Percentiles rank a stretch among this genome's conserved stretches.
Evolutionary conservation across 2,329 filamentous ascomycete genomes (phyloP).

Genomic region (Beauveria brongniartii): DNA sequence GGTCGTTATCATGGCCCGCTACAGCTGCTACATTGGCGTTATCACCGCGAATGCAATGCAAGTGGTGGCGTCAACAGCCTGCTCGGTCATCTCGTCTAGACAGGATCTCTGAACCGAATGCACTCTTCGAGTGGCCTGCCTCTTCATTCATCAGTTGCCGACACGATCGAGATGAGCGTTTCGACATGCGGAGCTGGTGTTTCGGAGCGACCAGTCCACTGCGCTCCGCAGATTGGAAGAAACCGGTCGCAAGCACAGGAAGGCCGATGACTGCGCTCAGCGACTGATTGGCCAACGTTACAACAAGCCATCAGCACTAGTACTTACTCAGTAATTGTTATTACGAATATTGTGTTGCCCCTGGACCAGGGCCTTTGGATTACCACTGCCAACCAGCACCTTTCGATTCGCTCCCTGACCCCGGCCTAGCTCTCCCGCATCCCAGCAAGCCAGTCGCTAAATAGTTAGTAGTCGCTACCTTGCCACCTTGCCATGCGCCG

Average conservation of each 20-base stretch:
- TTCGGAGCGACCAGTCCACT: not conserved
- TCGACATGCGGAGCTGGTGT: not conserved
- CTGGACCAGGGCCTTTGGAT: not conserved
- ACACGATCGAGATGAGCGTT: not conserved
- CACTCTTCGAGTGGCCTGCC: not conserved
- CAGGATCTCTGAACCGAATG: not conserved
- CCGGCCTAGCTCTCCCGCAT: not conserved
- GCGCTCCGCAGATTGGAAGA: not conserved
- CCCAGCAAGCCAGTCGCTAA: conserved; percentile 2
- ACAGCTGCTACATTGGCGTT: not conserved
- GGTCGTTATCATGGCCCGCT: not conserved
- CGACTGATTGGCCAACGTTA: not conserved
- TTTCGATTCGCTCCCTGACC: not conserved
- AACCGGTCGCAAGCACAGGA: not conserved
- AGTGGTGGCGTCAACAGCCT: conserved; percentile 10
- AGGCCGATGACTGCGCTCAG: not conserved
- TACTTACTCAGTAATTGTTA: too few relatives aligned
- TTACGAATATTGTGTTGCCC: not conserved
- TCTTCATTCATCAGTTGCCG: not conserved
- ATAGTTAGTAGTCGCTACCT: too few relatives aligned
- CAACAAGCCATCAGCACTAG: not conserved
- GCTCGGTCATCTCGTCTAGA: not conserved
- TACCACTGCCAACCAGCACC: not conserved
- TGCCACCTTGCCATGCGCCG: not conserved
- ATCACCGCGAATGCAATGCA: conserved; percentile 9